Conservation (phyloP, 768 basidiomycete species). For the Hericium rajendrae region DNA sequence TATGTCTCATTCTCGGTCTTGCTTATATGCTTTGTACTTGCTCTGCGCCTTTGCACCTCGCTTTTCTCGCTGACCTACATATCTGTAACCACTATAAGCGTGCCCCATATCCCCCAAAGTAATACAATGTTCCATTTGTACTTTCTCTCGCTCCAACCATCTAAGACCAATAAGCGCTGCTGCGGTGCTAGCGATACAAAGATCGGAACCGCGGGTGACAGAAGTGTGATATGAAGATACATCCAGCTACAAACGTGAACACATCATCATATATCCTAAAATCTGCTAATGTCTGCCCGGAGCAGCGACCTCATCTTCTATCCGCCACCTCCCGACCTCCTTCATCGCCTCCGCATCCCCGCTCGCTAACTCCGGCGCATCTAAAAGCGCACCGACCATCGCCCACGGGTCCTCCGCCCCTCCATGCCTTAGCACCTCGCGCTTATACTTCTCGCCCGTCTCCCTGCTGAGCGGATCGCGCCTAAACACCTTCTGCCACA, state of each 20-base stretch:
- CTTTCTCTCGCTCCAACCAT: no score
- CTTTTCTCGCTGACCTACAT: no score
- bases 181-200: background rate
- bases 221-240: background rate
- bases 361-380: constrained; percentile 47
- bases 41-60: no score
- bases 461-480: constrained; percentile 57
- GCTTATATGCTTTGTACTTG: no score
- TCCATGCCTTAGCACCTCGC: constrained; percentile 66
- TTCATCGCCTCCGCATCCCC: constrained; percentile 84
- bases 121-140: no score
- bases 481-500: constrained; percentile 73
- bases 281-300: constrained; percentile 45
- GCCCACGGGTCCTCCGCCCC: constrained; percentile 92
- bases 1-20: no score
- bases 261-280: background rate
- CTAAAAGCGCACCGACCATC: constrained; percentile 72
- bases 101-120: no score
- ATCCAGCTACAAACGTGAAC: background rate
- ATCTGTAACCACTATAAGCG: no score
- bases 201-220: background rate
- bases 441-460: constrained; percentile 74
- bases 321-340: constrained; percentile 82
- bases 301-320: constrained; percentile 61
- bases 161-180: no score